Conservation (phyloP, 2,329 filamentous ascomycete species). For the Trichoderma asperellum region DNA sequence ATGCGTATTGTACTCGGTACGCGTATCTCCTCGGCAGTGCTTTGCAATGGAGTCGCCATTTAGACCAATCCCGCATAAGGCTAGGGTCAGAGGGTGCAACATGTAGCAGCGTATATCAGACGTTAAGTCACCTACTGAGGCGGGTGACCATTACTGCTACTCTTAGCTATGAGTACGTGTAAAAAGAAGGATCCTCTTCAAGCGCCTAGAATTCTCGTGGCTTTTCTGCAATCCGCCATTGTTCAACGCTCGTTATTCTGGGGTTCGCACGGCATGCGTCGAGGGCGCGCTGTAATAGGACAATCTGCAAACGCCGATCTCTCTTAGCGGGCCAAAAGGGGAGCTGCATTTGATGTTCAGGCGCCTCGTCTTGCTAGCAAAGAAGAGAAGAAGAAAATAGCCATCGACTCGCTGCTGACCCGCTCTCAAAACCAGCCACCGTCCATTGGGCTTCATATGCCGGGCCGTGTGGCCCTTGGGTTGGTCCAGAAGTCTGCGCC, state of each 20-base stretch:
- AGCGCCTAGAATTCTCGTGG: not conserved
- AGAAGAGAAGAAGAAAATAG: not conserved
- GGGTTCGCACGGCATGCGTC: constrained; percentile 16
- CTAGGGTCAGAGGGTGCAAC: not conserved
- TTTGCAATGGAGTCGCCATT: not conserved
- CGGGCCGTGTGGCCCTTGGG: constrained; percentile 19
- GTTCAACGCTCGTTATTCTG: not conserved
- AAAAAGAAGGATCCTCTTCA: not conserved
- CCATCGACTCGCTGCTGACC: not conserved
- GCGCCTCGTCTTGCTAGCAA: not conserved
- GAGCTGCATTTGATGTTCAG: not conserved
- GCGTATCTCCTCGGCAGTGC: constrained; percentile 17
- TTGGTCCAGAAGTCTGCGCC: constrained; percentile 10
- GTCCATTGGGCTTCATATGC: constrained; percentile 16
- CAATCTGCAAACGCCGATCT: constrained; percentile 2
- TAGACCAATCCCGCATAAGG: not conserved
- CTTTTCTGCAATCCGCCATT: not conserved
- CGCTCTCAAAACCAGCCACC: not conserved
- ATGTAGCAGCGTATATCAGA: not conserved
- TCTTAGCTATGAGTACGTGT: not conserved
- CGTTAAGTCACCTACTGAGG: not conserved
- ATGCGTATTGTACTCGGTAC: not conserved
- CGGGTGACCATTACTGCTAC: not conserved
- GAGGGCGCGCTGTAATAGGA: constrained; percentile 16
- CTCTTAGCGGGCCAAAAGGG: constrained; percentile 6